Evolutionary conservation across 2,329 filamentous ascomycete genomes (phyloP).

Genomic region (Phoma sp.): DNA sequence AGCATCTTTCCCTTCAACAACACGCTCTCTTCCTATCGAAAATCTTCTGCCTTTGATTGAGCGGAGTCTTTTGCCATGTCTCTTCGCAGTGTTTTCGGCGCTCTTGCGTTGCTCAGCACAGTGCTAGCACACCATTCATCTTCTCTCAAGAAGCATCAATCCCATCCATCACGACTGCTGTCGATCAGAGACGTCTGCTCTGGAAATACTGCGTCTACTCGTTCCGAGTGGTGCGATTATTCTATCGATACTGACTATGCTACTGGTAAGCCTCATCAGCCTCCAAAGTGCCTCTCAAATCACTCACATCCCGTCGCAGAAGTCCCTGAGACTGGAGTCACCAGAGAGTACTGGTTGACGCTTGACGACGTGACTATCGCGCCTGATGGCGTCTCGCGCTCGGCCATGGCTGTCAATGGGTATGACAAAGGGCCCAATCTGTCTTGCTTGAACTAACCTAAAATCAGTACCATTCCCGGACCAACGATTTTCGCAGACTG

Average conservation of each 20-base stretch:
- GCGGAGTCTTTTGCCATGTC: constrained; percentile 1
- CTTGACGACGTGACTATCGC: constrained; percentile 51
- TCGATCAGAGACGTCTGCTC: constrained; percentile 31
- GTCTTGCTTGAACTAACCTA: background rate
- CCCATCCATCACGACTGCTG: constrained; percentile 3
- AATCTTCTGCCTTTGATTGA: background rate
- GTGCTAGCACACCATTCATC: constrained; percentile 4
- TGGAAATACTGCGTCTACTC: constrained; percentile 40
- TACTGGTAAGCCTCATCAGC: constrained; percentile 18
- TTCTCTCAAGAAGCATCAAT: background rate
- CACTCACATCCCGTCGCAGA: constrained; percentile 21
- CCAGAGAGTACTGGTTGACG: constrained; percentile 56
- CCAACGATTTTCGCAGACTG: constrained; percentile 52
- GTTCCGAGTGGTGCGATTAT: constrained; percentile 55
- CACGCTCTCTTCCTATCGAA: background rate
- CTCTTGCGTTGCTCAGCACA: constrained; percentile 1
- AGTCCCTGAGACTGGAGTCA: constrained; percentile 61
- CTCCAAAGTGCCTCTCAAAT: background rate
- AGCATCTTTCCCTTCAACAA: background rate
- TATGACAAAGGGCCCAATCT: background rate
- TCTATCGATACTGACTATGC: constrained; percentile 62
- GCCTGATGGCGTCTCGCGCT: constrained; percentile 61
- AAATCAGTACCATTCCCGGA: constrained; percentile 49
- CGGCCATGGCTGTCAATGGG: constrained; percentile 49
- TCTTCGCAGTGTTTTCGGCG: constrained; percentile 1